A percentile compares a stretch with the other conserved stretches of the same genome.
phyloP scores from a whole-genome alignment of 495 filamentous ascomycete genomes.

The Hypoxylon subgilvum region DNA sequence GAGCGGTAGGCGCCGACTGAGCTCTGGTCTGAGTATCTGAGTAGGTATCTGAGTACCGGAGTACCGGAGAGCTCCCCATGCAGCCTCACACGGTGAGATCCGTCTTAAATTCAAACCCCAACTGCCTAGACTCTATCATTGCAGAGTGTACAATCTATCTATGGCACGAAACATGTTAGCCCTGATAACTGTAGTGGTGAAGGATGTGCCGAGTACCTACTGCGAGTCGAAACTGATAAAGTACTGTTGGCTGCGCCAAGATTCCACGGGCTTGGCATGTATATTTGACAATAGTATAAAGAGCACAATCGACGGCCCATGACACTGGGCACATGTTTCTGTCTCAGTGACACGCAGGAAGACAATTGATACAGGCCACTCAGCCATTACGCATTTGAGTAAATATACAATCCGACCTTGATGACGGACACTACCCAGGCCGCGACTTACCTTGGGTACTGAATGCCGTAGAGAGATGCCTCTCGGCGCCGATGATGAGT shows the following conservation, averaged over 20 bases:
- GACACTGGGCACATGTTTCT: conserved; percentile 4
- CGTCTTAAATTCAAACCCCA: conserved; percentile 2
- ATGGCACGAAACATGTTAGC: conserved; percentile 4
- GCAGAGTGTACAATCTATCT: conserved; percentile 4
- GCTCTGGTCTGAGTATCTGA: conserved; percentile 5
- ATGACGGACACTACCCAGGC: conserved; percentile 5
- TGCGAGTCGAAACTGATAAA: conserved; percentile 3
- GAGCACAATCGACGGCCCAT: conserved; percentile 2
- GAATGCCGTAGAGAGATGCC: background rate
- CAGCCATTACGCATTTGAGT: background rate
- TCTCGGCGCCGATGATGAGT: conserved; percentile 10
- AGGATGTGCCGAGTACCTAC: conserved; percentile 1
- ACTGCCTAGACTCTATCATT: conserved; percentile 7
- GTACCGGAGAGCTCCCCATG: conserved; percentile 12
- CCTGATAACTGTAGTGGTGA: background rate
- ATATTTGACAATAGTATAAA: conserved; percentile 1
- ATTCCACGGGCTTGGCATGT: conserved; percentile 16
- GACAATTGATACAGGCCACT: background rate
- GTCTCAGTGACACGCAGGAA: conserved; percentile 8
- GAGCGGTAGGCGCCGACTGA: conserved; percentile 12
- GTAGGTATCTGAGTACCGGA: no score
- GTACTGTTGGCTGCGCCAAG: conserved; percentile 10
- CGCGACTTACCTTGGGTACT: conserved; percentile 20
- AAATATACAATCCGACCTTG: background rate
- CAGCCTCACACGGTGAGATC: conserved; percentile 5